Conservation (phyloP, 1,139 yeast species). For the Debaryomyces sp. region DNA sequence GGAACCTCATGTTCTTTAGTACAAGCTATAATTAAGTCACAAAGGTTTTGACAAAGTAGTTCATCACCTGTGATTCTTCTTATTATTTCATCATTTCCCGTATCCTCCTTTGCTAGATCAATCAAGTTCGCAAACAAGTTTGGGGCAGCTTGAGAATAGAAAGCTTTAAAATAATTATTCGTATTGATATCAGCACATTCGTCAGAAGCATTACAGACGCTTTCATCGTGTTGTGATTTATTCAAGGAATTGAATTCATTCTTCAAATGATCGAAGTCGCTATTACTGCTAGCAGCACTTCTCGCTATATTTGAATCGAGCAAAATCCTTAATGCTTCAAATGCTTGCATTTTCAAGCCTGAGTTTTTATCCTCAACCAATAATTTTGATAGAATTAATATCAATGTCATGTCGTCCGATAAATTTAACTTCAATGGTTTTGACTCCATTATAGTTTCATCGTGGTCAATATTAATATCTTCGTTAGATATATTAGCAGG, state of each 20-base stretch:
- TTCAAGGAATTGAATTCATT: slow-evolving; percentile 12
- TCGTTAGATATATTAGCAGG: slow-evolving; percentile 18
- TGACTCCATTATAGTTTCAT: slow-evolving; percentile 21
- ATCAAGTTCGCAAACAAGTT: slow-evolving; percentile 56
- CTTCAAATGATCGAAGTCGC: slow-evolving; percentile 17
- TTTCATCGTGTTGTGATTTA: slow-evolving; percentile 12
- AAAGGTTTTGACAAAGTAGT: slow-evolving; percentile 60
- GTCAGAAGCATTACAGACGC: slow-evolving; percentile 16
- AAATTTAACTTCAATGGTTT: slow-evolving; percentile 33
- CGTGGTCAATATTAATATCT: slow-evolving; percentile 15
- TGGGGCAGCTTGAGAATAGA: slow-evolving; percentile 66
- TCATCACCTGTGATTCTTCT: slow-evolving; percentile 28
- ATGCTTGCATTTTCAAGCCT: slow-evolving; percentile 80
- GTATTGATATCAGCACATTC: slow-evolving; percentile 47
- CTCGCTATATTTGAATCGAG: slow-evolving; percentile 58
- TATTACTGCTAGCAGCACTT: slow-evolving; percentile 14
- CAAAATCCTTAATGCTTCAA: slow-evolving; percentile 76
- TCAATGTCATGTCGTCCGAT: slow-evolving; percentile 63
- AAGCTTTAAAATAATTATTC: slow-evolving; percentile 56
- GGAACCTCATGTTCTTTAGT: slow-evolving; percentile 60
- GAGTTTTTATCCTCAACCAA: slow-evolving; percentile 65
- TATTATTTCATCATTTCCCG: slow-evolving; percentile 12
- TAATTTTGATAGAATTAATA: slow-evolving; percentile 61
- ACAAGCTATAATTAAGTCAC: slow-evolving; percentile 71
- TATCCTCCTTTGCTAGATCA: slow-evolving; percentile 20